These are phyloP conservation scores for Monosporascus sp. DNA, from an alignment of 2,329 filamentous ascomycete genomes.

Conservation along the genomic window DNA sequence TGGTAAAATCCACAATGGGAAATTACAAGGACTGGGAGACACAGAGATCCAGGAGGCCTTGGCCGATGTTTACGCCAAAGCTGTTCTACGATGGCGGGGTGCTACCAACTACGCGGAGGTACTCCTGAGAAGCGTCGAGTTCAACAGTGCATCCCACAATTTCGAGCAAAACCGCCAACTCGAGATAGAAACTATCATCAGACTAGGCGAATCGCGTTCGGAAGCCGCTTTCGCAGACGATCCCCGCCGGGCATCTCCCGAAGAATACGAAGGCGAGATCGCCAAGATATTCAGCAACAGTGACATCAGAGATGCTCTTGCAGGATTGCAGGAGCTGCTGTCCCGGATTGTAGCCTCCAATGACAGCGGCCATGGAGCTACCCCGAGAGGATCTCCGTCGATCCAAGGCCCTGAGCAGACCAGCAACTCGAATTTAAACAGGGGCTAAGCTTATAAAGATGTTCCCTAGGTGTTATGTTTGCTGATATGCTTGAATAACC, in stretches of 20 bases:
- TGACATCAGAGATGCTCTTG: background rate
- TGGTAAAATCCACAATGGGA: background rate
- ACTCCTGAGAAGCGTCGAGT: constrained; percentile 3
- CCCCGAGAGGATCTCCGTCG: background rate
- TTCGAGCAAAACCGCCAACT: constrained; percentile 14
- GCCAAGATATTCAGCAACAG: background rate
- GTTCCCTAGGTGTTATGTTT: too few species aligned
- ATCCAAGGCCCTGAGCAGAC: too few species aligned
- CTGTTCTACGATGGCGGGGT: constrained; percentile 1
- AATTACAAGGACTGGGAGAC: background rate
- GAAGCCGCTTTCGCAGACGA: background rate
- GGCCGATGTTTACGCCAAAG: constrained; percentile 1
- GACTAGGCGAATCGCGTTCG: background rate
- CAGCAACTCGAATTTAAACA: too few species aligned
- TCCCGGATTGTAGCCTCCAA: background rate
- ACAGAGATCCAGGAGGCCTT: background rate
- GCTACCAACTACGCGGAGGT: constrained; percentile 3
- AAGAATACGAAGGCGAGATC: background rate
- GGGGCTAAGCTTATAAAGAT: too few species aligned
- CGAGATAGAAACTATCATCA: constrained; percentile 17
- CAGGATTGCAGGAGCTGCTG: background rate
- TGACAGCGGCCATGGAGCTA: background rate
- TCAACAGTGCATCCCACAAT: constrained; percentile 2
- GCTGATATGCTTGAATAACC: too few species aligned
- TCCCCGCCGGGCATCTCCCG: background rate